Conservation (phyloP, 1,284 basidiomycete genomes). For the Tilletiopsis washingtonensis region DNA sequence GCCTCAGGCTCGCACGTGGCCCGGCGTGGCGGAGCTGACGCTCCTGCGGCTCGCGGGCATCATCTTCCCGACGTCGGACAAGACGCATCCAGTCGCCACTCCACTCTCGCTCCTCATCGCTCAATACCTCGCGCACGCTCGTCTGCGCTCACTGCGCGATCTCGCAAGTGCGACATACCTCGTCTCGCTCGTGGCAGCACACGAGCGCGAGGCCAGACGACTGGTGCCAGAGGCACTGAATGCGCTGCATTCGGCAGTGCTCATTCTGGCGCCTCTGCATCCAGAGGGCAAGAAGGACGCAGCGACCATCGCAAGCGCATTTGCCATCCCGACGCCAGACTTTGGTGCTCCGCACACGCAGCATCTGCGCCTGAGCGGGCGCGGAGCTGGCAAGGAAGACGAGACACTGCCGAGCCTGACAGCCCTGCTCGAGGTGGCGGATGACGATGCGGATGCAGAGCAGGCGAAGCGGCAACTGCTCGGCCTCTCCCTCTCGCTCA, state of each 20-base stretch:
- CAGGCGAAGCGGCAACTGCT: constrained; percentile 14
- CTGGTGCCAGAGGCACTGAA: constrained; percentile 83
- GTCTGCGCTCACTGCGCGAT: constrained; percentile 68
- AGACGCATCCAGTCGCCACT: constrained; percentile 79
- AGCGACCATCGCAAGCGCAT: constrained; percentile 28
- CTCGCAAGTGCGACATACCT: constrained; percentile 80
- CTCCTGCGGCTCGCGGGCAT: constrained; percentile 72
- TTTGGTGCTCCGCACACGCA: constrained; percentile 18
- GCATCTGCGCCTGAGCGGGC: neutral
- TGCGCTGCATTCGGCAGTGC: constrained; percentile 64
- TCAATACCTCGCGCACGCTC: constrained; percentile 77
- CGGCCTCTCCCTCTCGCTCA: constrained; percentile 16
- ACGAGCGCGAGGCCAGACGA: constrained; percentile 74
- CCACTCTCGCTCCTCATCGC: constrained; percentile 81
- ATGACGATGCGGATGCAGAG: constrained; percentile 4
- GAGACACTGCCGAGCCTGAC: constrained; percentile 1
- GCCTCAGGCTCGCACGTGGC: constrained; percentile 72
- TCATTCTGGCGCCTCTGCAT: constrained; percentile 62
- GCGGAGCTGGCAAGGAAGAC: neutral
- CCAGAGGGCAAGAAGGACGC: constrained; percentile 12
- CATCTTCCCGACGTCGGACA: constrained; percentile 89
- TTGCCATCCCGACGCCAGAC: constrained; percentile 41
- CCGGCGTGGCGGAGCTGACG: constrained; percentile 70
- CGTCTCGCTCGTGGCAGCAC: constrained; percentile 65
- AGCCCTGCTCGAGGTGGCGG: constrained; percentile 5